Evolutionary conservation across 2,329 filamentous ascomycete species (phyloP).

Genomic region (Colletotrichum tanaceti): DNA sequence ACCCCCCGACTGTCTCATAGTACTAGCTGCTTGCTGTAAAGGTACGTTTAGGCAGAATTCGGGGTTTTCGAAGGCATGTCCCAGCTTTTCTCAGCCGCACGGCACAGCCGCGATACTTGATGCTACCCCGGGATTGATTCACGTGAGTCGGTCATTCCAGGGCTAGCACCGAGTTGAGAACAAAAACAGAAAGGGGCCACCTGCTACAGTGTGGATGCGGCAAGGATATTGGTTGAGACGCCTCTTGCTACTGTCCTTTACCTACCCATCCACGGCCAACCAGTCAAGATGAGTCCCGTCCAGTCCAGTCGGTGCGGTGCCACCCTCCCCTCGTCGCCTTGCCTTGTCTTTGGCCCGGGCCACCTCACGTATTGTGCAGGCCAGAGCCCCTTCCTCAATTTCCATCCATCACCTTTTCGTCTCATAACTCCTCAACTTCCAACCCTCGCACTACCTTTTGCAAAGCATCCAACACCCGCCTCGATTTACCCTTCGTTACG

Average conservation of each 20-base stretch:
- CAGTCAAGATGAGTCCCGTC: constrained; percentile 34
- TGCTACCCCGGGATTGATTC: constrained; percentile 18
- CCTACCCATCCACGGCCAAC: constrained; percentile 29
- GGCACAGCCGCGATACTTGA: constrained; percentile 29
- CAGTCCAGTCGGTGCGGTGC: constrained; percentile 27
- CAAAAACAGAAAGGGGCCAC: constrained; percentile 36
- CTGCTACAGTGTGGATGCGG: constrained; percentile 33
- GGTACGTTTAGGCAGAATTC: constrained; percentile 7
- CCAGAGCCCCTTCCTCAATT: constrained; percentile 49
- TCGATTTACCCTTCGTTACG: constrained; percentile 36
- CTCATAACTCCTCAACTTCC: constrained; percentile 48
- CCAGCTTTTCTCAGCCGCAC: constrained; percentile 24
- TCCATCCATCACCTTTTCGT: constrained; percentile 49
- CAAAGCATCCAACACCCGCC: constrained; percentile 44
- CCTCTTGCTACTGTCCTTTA: constrained; percentile 24
- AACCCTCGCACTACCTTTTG: constrained; percentile 44
- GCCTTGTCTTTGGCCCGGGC: constrained; percentile 37
- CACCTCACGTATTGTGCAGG: constrained; percentile 42
- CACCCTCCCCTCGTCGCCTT: constrained; percentile 33
- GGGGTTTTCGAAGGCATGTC: constrained; percentile 13
- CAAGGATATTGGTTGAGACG: constrained; percentile 36
- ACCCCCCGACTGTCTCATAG: constrained; percentile 5
- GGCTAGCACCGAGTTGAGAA: constrained; percentile 29
- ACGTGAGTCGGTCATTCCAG: constrained; percentile 40
- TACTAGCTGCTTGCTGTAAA: background rate